phyloP scores from a whole-genome alignment of 2,329 filamentous ascomycete genomes.

The Neonectria ditissima region DNA sequence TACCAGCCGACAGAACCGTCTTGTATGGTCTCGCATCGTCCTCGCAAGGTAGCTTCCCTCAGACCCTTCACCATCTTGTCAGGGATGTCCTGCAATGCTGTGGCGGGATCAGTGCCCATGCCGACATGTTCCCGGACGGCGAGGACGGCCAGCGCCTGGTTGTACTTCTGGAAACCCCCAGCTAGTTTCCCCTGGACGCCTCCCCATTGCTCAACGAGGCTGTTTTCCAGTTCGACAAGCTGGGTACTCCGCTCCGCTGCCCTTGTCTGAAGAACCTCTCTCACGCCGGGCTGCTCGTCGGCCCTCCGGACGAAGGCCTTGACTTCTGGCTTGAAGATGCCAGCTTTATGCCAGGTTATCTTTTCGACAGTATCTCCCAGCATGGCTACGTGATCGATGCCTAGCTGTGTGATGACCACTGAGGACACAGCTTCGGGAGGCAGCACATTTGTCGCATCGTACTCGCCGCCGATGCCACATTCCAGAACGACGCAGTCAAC shows the following conservation, averaged over 20 bases:
- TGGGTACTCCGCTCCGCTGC: slow-evolving; percentile 66
- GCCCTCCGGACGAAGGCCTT: slow-evolving; percentile 51
- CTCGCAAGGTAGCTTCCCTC: slow-evolving; percentile 74
- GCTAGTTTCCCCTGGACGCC: slow-evolving; percentile 57
- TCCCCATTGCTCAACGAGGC: slow-evolving; percentile 55
- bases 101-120: slow-evolving; percentile 36
- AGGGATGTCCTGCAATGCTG: slow-evolving; percentile 43
- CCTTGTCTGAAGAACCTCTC: slow-evolving; percentile 68
- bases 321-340: slow-evolving; percentile 79
- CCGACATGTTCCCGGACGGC: slow-evolving; percentile 70
- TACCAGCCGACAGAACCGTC: slow-evolving; percentile 74
- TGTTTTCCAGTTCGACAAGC: slow-evolving; percentile 57
- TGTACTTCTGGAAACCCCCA: slow-evolving; percentile 67
- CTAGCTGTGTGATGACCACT: slow-evolving; percentile 81
- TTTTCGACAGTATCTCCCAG: slow-evolving; percentile 82
- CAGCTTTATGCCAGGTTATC: slow-evolving; percentile 92
- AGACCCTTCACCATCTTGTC: slow-evolving; percentile 72
- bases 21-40: slow-evolving; percentile 78
- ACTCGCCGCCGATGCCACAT: slow-evolving; percentile 94
- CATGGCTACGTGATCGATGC: slow-evolving; percentile 86
- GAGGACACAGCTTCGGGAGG: slow-evolving; percentile 71
- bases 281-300: slow-evolving; percentile 51
- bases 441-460: slow-evolving; percentile 91
- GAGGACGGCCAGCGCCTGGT: slow-evolving; percentile 67
- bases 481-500: slow-evolving; percentile 87